A percentile compares a stretch with the other conserved stretches of the same genome.
Conservation (phyloP, 23 red algal genomes). For the Chondrus crispus region DNA sequence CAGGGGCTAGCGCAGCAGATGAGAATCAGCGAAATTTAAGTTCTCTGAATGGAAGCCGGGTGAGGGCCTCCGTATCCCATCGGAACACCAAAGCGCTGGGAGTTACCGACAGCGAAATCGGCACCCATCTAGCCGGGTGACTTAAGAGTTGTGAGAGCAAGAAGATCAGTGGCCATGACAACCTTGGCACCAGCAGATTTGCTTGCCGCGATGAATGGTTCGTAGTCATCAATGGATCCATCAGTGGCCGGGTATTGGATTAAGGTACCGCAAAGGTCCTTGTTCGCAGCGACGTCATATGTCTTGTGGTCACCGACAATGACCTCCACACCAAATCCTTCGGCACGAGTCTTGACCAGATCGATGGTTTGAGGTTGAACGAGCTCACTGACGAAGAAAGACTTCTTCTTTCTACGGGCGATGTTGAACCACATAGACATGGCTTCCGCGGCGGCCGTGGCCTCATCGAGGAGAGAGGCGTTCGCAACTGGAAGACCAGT, state of each 20-base stretch:
- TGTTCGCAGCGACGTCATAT: constrained; percentile 27
- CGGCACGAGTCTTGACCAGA: constrained; percentile 84
- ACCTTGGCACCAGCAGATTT: constrained; percentile 83
- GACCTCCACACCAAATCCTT: constrained; percentile 89
- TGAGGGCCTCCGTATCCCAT: constrained; percentile 98
- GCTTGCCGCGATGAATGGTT: constrained; percentile 41
- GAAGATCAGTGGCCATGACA: constrained; percentile 87
- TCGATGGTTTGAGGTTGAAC: constrained; percentile 92
- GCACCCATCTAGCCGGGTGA: constrained; percentile 91
- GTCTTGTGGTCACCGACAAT: constrained; percentile 69
- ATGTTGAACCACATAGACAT: constrained; percentile 94
- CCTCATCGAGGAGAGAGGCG: constrained; percentile 92
- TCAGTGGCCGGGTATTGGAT: constrained; percentile 97
- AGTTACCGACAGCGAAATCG: constrained; percentile 93
- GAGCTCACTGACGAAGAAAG: constrained; percentile 84
- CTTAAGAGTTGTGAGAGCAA: constrained; percentile 88
- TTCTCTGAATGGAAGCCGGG: constrained; percentile 96
- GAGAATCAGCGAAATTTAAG: no score
- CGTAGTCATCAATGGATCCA: constrained; percentile 73
- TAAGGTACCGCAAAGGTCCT: constrained; percentile 72
- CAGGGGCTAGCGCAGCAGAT: no score
- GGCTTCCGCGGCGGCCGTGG: constrained; percentile 95
- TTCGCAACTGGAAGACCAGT: constrained; percentile 97
- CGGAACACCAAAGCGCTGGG: constrained; percentile 96
- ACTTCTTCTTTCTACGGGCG: constrained; percentile 71